Percentiles rank a stretch among this genome's conserved stretches.
Conservation (phyloP, 2,329 filamentous ascomycete species). For the Stachybotrys elegans region DNA sequence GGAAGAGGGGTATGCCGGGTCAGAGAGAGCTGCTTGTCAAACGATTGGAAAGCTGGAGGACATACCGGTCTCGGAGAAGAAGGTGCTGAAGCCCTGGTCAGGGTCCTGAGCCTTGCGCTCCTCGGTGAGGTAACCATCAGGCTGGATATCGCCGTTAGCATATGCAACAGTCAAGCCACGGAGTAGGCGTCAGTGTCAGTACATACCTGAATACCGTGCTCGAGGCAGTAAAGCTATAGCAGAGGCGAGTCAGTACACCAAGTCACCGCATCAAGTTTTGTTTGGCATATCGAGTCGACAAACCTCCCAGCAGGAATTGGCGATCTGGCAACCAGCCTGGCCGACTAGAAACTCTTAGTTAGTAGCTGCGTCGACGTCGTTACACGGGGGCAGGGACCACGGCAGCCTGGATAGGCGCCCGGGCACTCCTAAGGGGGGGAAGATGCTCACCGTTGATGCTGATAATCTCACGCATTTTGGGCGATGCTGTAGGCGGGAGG, state of each 20-base stretch:
- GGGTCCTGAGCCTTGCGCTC: conserved; percentile 91
- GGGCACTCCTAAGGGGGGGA: conserved; percentile 23
- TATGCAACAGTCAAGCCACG: conserved; percentile 9
- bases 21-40: conserved; percentile 9
- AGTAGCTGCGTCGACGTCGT: conserved; percentile 32
- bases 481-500: conserved; percentile 17
- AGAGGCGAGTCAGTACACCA: conserved; percentile 9
- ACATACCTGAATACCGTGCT: conserved; percentile 95
- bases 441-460: conserved; percentile 85
- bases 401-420: conserved; percentile 21
- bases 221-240: conserved; percentile 93
- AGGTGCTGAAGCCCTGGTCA: conserved; percentile 98
- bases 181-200: conserved; percentile 15
- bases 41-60: conserved; percentile 1
- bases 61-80: conserved; percentile 99
- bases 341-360: conserved; percentile 69
- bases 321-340: conserved; percentile 99
- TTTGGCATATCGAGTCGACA: conserved; percentile 42
- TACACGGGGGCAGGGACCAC: conserved; percentile 4
- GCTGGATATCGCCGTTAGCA: conserved; percentile 45
- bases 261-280: conserved; percentile 18
- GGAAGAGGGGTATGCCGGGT: conserved; percentile 14
- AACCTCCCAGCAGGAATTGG: conserved; percentile 99
- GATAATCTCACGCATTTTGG: conserved; percentile 98
- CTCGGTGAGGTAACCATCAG: conserved; percentile 97